Evolutionary conservation across 192 early-diverging fungal species (phyloP), one percentile per base, ranked within the genome.

Genomic region (Backusella westeae): DNA sequence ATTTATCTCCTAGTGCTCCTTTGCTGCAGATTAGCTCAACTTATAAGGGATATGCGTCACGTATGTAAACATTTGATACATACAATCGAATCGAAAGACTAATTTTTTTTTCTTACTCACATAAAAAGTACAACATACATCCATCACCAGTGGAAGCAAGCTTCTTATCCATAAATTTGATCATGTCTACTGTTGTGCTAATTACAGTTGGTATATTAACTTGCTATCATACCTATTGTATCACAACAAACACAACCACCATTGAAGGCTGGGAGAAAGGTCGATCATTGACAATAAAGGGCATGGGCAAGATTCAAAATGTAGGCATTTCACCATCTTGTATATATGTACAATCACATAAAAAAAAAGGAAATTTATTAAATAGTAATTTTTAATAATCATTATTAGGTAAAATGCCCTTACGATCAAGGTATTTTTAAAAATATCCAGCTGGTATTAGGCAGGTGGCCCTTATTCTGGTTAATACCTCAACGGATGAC

Each of bases 251-350:
- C 75, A 90, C 90, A 8, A 94, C 94, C 0, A 97, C 95, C 7
- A 97, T 96, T 72, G 95, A 97, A 83, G 89, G 82, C 49, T 90
- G 89, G 82, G 94, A 95, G 79, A 93, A 90, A 75, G 88, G 88
- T 49, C 88, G 87, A 72, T 91, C 92, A 67, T 82, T 88, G 0
- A 86, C 87, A 6, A 85, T 96, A 75, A 87, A 90, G 67, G 80
- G 85, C 34, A 80, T 80, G 46, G 90, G 87, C 6, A 91, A 88
- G 65, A 86, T 96, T 36, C 78, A 80, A 76, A 73, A 85, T 79
- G 80, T 90, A 88, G 70, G 75, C 12, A 34, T 53, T 34, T 34
- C 14, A 36, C 3, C 21, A 19, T 8, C 1, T 7, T 73, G 9
- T 65, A 29, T 15, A 66, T 23, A 65, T 14, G 42, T 15, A 39